Base-by-base conservation (phyloP, 176 grass and related monocot species). In the Microstegium vimineum region DNA sequence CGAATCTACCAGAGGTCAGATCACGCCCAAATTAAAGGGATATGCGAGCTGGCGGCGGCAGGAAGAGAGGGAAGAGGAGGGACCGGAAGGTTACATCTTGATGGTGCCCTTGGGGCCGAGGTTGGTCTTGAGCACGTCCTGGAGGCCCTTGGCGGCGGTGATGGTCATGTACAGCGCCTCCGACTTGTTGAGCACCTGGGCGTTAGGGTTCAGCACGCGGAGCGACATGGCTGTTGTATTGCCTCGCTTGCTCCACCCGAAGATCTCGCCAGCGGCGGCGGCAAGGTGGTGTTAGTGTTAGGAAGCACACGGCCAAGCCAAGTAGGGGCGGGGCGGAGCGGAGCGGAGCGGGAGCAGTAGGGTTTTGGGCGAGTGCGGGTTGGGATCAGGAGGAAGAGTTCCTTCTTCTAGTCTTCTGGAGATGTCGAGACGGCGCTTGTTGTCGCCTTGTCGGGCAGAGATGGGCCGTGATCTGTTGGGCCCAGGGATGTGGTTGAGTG, bases 141-240 rank as follows among this genome's bases (percentile, higher is more conserved):
- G 89, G 54, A 98, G 93, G 26, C 96, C 96, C 87, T 91, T 98
- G 75, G 87, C 96, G 80, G 96, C 93, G 89, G 90, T 95, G 80
- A 98, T 95, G 84, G 89, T 98, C 96, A 98, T 98, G 82, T 93
- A 87, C 49, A 98, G 93, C 63, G 96, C 96, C 69, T 93, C 96
- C 69, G 96, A 93, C 69, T 98, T 98, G 90, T 93, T 98, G 59
- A 98, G 93, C 87, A 98, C 93, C 90, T 98, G 90, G 59, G 96
- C 96, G 26, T 98, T 91, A 17, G 91, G 92, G 83, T 98, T 98
- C 82, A 98, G 77, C 88, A 95, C 62, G 32, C 93, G 90, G 83
- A 98, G 49, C 70, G 96, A 93, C 96, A 98, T 98, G 83, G 83
- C 73, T 71, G 78, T 4, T 18, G 22, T 5, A 17, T 12, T 17